Percentiles rank a stretch among this genome's conserved stretches.
Evolutionary conservation across 495 filamentous ascomycete species (phyloP).

Genomic region (Trichoderma virens): DNA sequence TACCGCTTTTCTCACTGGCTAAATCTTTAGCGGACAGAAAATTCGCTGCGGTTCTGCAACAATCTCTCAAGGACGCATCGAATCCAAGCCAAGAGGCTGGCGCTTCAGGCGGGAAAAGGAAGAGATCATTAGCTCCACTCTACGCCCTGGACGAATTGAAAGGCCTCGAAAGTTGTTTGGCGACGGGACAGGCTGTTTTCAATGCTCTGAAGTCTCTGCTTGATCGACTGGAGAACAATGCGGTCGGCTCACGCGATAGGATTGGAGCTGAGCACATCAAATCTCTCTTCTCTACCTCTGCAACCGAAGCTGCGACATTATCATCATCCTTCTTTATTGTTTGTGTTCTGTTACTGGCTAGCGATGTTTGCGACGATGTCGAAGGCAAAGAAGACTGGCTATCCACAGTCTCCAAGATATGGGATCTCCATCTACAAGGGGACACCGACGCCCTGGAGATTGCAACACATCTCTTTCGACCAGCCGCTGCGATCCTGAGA

Average conservation of each 20-base stretch:
- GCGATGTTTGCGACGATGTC: slow-evolving; percentile 11
- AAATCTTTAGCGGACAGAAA: slow-evolving; percentile 37
- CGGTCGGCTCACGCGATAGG: slow-evolving; percentile 20
- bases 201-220: slow-evolving; percentile 29
- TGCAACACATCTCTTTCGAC: slow-evolving; percentile 27
- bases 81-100: slow-evolving; percentile 14
- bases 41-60: slow-evolving; percentile 33
- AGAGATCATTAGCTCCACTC: slow-evolving; percentile 20
- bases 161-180: slow-evolving; percentile 24
- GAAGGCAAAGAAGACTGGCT: slow-evolving; percentile 33
- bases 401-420: slow-evolving; percentile 26
- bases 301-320: slow-evolving; percentile 30
- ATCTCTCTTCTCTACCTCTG: slow-evolving; percentile 36
- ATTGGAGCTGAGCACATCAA: slow-evolving; percentile 41
- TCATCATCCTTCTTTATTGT: slow-evolving; percentile 29
- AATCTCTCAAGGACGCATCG: slow-evolving; percentile 35
- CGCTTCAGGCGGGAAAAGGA: slow-evolving; percentile 28
- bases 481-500: slow-evolving; percentile 24
- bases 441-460: slow-evolving; percentile 33
- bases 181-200: slow-evolving; percentile 33
- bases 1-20: slow-evolving; percentile 36
- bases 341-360: slow-evolving; percentile 26
- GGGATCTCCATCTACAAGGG: slow-evolving; percentile 35
- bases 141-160: slow-evolving; percentile 27
- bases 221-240: slow-evolving; percentile 16